These are phyloP conservation scores for Kodamaea fungicola DNA, from an alignment of 1,139 yeast genomes.

Conservation along the genomic window DNA sequence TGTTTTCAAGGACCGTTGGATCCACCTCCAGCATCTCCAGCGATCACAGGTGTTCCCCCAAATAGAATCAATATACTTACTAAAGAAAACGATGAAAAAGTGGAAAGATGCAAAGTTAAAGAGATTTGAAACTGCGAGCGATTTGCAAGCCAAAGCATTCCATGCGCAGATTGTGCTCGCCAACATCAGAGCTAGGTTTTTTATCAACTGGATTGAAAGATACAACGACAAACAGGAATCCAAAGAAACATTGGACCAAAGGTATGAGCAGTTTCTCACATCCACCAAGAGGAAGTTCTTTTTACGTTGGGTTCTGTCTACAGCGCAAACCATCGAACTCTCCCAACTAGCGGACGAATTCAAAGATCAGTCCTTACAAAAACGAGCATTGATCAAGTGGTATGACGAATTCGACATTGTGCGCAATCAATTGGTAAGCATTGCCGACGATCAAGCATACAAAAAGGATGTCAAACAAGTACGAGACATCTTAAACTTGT, in stretches of 20 bases:
- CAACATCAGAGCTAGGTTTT: conserved; percentile 9
- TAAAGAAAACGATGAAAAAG: conserved; percentile 6
- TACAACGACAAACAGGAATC: conserved; percentile 15
- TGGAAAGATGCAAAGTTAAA: conserved; percentile 20
- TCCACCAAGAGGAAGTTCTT: conserved; percentile 9
- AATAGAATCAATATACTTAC: conserved; percentile 7
- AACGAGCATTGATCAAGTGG: conserved; percentile 33
- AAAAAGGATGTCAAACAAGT: conserved; percentile 26
- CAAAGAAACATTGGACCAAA: conserved; percentile 12
- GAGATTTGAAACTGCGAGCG: conserved; percentile 15
- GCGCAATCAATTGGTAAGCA: conserved; percentile 20
- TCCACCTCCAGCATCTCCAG: not conserved
- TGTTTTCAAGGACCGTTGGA: not conserved
- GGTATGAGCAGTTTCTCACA: conserved; percentile 13
- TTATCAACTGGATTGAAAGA: conserved; percentile 21
- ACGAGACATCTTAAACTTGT: conserved; percentile 27
- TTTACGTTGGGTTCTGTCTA: conserved; percentile 15
- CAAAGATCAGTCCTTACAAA: conserved; percentile 20
- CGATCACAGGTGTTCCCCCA: conserved; percentile 2
- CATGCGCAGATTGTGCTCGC: conserved; percentile 10
- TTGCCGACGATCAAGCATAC: conserved; percentile 28
- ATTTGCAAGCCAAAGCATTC: conserved; percentile 16
- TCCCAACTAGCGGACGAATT: conserved; percentile 17
- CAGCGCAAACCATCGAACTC: conserved; percentile 7
- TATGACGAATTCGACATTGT: conserved; percentile 28